phyloP scores from a whole-genome alignment of 2,329 filamentous ascomycete genomes.

The Cercospora zeina region DNA sequence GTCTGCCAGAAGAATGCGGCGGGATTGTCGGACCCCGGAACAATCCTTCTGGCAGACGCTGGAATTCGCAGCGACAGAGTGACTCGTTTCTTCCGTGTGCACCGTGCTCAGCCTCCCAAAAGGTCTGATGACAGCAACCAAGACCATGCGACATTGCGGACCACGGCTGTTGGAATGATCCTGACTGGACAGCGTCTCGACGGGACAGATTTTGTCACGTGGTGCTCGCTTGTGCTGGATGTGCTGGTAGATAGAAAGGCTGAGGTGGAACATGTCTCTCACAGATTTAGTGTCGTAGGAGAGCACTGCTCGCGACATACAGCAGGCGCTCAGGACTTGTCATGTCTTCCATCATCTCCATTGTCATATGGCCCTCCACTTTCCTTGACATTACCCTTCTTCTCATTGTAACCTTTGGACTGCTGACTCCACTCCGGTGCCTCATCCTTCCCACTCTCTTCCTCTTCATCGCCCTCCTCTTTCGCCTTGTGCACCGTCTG shows the following conservation, averaged over 20 bases:
- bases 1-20: not conserved
- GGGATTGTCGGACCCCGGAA: not conserved
- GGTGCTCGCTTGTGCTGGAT: not conserved
- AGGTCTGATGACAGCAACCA: not conserved
- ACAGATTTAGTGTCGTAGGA: not conserved
- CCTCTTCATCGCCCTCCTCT: slow-evolving; percentile 62
- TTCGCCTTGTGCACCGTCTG: slow-evolving; percentile 63
- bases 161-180: not conserved
- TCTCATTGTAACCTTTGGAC: slow-evolving; percentile 60
- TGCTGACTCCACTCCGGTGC: slow-evolving; percentile 60
- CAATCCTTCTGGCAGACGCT: not conserved
- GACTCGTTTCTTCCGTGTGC: not conserved
- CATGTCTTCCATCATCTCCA: slow-evolving; percentile 42
- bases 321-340: slow-evolving; percentile 30
- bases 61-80: not conserved
- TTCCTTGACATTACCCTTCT: slow-evolving; percentile 55
- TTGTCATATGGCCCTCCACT: slow-evolving; percentile 42
- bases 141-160: not conserved
- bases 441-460: slow-evolving; percentile 62
- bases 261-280: not conserved
- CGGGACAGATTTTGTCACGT: not conserved
- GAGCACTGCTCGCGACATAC: not conserved
- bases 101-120: not conserved
- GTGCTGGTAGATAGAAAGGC: not conserved
- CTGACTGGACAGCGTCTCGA: slow-evolving; percentile 1